A percentile compares a stretch with the other conserved stretches of the same genome.
Conservation (phyloP, 768 basidiomycete species). For the Exidia glandulosa region DNA sequence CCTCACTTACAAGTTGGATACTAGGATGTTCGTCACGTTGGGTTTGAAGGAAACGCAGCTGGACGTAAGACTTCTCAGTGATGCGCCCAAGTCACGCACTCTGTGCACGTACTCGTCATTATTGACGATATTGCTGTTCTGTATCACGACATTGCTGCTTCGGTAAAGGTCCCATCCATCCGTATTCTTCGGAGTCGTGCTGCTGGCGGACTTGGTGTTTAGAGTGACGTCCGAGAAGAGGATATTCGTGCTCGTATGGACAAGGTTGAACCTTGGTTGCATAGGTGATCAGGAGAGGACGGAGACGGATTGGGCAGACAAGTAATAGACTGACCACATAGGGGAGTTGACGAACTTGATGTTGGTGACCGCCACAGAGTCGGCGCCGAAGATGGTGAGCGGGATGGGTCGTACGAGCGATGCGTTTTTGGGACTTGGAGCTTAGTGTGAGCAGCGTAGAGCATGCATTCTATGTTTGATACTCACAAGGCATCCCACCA, state of each 20-base stretch:
- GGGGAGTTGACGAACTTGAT: slow-evolving; percentile 29
- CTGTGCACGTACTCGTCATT: slow-evolving; percentile 22
- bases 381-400: slow-evolving; percentile 42
- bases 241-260: background rate
- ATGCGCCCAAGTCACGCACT: background rate
- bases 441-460: background rate
- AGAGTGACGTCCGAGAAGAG: slow-evolving; percentile 29
- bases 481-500: slow-evolving; percentile 1
- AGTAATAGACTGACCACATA: slow-evolving; percentile 18
- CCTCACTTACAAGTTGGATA: slow-evolving; percentile 35
- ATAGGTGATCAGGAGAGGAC: background rate
- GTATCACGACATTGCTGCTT: slow-evolving; percentile 21
- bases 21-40: slow-evolving; percentile 45
- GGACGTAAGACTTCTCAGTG: background rate
- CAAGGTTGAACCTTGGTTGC: background rate
- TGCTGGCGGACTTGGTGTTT: slow-evolving; percentile 33
- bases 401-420: slow-evolving; percentile 42
- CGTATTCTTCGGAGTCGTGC: slow-evolving; percentile 34
- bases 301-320: background rate
- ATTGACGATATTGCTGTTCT: slow-evolving; percentile 28
- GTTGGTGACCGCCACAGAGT: slow-evolving; percentile 32
- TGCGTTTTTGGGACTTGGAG: background rate
- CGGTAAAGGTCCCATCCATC: slow-evolving; percentile 56
- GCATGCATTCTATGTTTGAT: background rate
- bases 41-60: slow-evolving; percentile 43